Conservation (phyloP, 2,329 filamentous ascomycete genomes). For the Fusarium gaditjirri region DNA sequence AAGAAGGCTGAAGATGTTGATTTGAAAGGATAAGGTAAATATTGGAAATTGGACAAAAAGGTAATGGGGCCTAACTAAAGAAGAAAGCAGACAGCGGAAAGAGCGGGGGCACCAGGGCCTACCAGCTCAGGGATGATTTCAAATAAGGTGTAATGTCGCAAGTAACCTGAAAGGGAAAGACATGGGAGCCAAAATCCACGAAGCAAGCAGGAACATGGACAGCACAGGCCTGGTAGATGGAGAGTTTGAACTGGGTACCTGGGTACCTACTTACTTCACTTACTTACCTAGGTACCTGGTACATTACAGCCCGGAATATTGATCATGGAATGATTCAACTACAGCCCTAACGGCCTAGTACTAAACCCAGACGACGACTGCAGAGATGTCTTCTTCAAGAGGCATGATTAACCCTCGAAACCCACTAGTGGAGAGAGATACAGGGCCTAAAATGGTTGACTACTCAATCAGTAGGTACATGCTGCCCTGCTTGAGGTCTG, state of each 20-base stretch:
- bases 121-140: slow-evolving; percentile 15
- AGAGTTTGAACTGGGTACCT: neutral
- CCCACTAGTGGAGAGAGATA: neutral
- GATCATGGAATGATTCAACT: neutral
- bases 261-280: neutral
- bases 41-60: slow-evolving; percentile 25
- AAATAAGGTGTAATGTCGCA: slow-evolving; percentile 9
- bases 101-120: slow-evolving; percentile 15
- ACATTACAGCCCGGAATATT: neutral
- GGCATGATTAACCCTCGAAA: slow-evolving; percentile 9
- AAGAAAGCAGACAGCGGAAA: slow-evolving; percentile 3
- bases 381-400: neutral
- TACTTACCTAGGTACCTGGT: neutral
- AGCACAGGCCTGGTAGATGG: neutral
- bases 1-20: slow-evolving; percentile 28
- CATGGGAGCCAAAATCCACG: neutral
- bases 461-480: neutral
- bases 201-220: slow-evolving; percentile 8
- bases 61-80: slow-evolving; percentile 4
- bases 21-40: slow-evolving; percentile 35
- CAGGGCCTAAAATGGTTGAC: neutral
- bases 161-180: neutral
- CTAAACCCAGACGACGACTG: slow-evolving; percentile 8
- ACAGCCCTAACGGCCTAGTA: slow-evolving; percentile 11
- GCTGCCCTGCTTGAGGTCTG: neutral